Evolutionary conservation across 257 asterid genomes (phyloP).

Genomic region (Fraxinus quadrangulata): DNA sequence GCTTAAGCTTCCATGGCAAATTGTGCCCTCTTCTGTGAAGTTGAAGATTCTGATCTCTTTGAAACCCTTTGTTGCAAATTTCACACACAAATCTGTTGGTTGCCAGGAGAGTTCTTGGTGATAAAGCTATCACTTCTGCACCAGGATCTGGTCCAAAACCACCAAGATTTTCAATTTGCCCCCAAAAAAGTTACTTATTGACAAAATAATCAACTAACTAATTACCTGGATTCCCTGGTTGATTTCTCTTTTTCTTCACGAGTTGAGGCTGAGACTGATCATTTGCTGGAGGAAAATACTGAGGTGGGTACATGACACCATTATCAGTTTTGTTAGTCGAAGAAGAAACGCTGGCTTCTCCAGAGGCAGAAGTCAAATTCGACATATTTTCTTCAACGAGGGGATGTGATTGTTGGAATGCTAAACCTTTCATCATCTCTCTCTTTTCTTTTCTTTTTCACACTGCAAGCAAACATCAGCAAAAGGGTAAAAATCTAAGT

Average conservation of each 20-base stretch:
- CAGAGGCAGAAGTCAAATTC: conserved; percentile 81
- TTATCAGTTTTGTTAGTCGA: conserved; percentile 54
- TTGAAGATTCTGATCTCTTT: conserved; percentile 89
- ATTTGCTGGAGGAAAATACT: conserved; percentile 32
- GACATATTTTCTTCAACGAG: conserved; percentile 81
- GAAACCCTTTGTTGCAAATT: conserved; percentile 88
- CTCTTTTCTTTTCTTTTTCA: neutral
- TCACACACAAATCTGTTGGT: conserved; percentile 92
- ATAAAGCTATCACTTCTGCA: conserved; percentile 87
- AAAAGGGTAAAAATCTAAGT: conserved; percentile 15
- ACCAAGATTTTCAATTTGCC: neutral
- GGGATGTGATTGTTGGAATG: conserved; percentile 28
- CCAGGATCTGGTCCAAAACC: conserved; percentile 63
- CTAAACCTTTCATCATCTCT: conserved; percentile 46
- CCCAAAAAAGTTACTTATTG: neutral
- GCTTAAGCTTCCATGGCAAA: conserved; percentile 95
- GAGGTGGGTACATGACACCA: conserved; percentile 38
- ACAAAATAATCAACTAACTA: neutral
- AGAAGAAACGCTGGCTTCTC: conserved; percentile 69
- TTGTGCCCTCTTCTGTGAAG: conserved; percentile 95
- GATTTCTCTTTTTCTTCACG: conserved; percentile 75
- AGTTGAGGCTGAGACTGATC: conserved; percentile 43
- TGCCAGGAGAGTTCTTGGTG: conserved; percentile 77
- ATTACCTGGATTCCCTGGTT: conserved; percentile 93
- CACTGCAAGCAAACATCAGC: conserved; percentile 18